These are phyloP conservation scores for Tephrocybe sp. DNA, from an alignment of 768 basidiomycete species.

Conservation along the genomic window DNA sequence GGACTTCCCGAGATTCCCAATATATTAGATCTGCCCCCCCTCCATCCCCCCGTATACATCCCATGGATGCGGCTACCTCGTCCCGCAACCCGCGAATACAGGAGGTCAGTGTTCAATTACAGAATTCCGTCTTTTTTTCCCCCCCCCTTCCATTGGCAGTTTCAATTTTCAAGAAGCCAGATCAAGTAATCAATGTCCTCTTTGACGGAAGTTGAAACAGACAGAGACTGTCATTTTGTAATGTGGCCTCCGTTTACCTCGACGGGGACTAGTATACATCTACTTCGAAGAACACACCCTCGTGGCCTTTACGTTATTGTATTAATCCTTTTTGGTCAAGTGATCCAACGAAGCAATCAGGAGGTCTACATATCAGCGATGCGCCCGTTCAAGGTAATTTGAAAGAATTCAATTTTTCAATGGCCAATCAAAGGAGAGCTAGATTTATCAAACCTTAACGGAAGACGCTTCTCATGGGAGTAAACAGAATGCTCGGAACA, in stretches of 20 bases:
- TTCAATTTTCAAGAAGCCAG: no score
- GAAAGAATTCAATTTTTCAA: conserved; percentile 10
- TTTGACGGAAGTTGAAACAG: no score
- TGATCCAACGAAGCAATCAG: conserved; percentile 10
- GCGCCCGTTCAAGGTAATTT: conserved; percentile 12
- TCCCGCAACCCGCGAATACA: background rate
- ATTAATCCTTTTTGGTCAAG: conserved; percentile 17
- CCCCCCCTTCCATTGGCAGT: no score
- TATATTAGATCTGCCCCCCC: background rate
- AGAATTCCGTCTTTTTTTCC: background rate
- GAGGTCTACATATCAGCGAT: conserved; percentile 4
- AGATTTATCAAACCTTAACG: conserved; percentile 14
- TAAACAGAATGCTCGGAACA: conserved; percentile 12
- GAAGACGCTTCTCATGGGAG: conserved; percentile 9
- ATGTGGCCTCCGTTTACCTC: conserved; percentile 10
- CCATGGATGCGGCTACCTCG: background rate
- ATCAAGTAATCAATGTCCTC: no score
- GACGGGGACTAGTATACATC: background rate
- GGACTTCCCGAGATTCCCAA: background rate
- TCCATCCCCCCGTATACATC: background rate
- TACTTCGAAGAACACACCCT: no score
- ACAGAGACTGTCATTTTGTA: no score
- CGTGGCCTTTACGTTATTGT: conserved; percentile 12
- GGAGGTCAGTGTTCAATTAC: background rate
- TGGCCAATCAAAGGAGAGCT: conserved; percentile 5